phyloP scores from a whole-genome alignment of 2,329 filamentous ascomycete genomes.

The Pseudogymnoascus sp. region DNA sequence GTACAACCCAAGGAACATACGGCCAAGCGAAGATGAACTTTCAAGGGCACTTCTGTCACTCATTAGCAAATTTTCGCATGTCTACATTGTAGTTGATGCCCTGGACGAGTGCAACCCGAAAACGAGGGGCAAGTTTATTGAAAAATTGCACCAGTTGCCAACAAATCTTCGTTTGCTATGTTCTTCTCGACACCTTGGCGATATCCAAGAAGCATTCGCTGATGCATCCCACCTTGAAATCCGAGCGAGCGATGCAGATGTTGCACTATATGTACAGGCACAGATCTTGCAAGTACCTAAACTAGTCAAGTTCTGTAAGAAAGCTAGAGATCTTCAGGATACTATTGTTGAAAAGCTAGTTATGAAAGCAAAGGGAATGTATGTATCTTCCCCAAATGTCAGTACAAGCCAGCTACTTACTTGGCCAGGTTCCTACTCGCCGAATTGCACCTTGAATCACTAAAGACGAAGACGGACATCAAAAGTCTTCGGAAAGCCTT shows the following conservation, averaged over 20 bases:
- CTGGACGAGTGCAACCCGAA: conserved; percentile 17
- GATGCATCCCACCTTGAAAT: neutral
- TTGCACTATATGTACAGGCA: neutral
- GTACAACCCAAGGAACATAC: neutral
- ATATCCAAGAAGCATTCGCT: conserved; percentile 52
- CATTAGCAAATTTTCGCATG: conserved; percentile 13
- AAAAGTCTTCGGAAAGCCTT: neutral
- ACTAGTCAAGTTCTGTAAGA: neutral
- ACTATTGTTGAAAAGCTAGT: neutral
- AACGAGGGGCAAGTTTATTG: neutral
- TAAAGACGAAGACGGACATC: neutral
- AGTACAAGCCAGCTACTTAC: neutral
- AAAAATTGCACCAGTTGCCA: neutral
- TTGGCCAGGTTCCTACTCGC: neutral
- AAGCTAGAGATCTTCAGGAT: neutral
- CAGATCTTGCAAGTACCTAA: neutral
- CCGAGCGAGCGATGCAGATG: neutral
- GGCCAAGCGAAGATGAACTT: conserved; percentile 14
- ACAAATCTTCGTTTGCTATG: neutral
- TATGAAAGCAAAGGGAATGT: neutral
- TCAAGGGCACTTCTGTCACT: conserved; percentile 15
- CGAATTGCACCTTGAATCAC: neutral
- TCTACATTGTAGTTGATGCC: conserved; percentile 19
- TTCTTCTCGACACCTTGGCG: conserved; percentile 35
- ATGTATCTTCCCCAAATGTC: neutral